Evolutionary conservation across 768 basidiomycete species (phyloP).

Genomic region (Grammothele lineata): DNA sequence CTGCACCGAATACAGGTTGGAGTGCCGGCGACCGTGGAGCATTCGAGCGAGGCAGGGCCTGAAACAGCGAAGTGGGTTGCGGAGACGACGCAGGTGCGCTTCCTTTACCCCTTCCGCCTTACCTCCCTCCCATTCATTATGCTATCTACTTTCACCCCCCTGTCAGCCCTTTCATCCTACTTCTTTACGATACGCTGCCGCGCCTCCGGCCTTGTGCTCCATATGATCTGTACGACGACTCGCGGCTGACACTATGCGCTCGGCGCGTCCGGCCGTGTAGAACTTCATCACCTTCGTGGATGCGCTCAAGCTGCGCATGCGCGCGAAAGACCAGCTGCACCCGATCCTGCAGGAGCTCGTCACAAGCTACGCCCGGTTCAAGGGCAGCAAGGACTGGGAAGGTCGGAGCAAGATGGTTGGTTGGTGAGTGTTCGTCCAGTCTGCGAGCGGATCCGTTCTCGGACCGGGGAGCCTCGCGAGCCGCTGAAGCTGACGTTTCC

Average conservation of each 20-base stretch:
- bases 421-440: constrained; percentile 52
- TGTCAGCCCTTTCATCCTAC: too few species aligned
- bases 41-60: constrained; percentile 86
- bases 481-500: too few species aligned
- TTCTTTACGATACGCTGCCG: background rate
- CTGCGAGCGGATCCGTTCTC: background rate
- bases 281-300: constrained; percentile 99
- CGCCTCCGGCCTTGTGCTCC: too few species aligned
- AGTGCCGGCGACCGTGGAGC: constrained; percentile 95
- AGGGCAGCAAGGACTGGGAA: constrained; percentile 94
- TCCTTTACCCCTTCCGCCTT: background rate
- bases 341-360: constrained; percentile 95
- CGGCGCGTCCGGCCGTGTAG: constrained; percentile 43
- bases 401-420: constrained; percentile 89
- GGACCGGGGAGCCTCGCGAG: too few species aligned
- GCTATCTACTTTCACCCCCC: background rate
- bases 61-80: constrained; percentile 98
- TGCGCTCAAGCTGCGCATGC: constrained; percentile 83
- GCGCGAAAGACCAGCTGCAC: constrained; percentile 97
- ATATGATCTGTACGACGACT: too few species aligned
- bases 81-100: constrained; percentile 86
- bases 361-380: constrained; percentile 90
- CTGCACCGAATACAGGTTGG: constrained; percentile 87
- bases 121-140: background rate
- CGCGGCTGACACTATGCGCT: too few species aligned